These are phyloP conservation scores for Aphanomyces euteiches DNA, from an alignment of 352 stramenopile genomes.

Conservation along the genomic window DNA sequence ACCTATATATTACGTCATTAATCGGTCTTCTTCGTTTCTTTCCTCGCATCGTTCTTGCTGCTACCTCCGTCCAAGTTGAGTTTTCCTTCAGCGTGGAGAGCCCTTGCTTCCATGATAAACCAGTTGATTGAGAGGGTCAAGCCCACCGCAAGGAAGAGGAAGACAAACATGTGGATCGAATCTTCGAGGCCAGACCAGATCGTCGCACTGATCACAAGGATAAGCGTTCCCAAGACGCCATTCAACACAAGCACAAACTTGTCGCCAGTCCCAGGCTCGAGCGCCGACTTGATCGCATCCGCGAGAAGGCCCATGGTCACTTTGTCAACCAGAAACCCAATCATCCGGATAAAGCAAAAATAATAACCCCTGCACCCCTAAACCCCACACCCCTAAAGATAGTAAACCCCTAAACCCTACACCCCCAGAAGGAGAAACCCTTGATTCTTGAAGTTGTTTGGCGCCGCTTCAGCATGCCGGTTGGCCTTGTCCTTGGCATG, in stretches of 20 bases:
- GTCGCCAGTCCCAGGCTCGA: constrained; percentile 28
- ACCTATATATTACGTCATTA: constrained; percentile 15
- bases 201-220: constrained; percentile 66
- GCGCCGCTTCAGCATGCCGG: constrained; percentile 41
- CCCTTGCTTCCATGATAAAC: constrained; percentile 69
- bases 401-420: background rate
- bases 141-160: constrained; percentile 80
- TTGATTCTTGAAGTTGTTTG: constrained; percentile 15
- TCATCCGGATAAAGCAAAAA: too few species aligned
- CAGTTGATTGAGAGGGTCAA: constrained; percentile 83
- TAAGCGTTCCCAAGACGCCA: constrained; percentile 59
- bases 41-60: background rate
- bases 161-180: constrained; percentile 76
- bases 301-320: constrained; percentile 14
- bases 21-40: constrained; percentile 23
- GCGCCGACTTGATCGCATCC: constrained; percentile 25
- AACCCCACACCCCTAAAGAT: background rate
- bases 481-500: constrained; percentile 55
- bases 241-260: constrained; percentile 75
- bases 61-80: background rate
- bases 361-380: background rate
- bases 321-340: background rate
- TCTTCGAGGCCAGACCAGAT: constrained; percentile 79
- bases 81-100: constrained; percentile 21
- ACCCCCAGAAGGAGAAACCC: background rate